Base-by-base conservation (phyloP, 148 eudicot species). In the Euryodendron excelsum region DNA sequence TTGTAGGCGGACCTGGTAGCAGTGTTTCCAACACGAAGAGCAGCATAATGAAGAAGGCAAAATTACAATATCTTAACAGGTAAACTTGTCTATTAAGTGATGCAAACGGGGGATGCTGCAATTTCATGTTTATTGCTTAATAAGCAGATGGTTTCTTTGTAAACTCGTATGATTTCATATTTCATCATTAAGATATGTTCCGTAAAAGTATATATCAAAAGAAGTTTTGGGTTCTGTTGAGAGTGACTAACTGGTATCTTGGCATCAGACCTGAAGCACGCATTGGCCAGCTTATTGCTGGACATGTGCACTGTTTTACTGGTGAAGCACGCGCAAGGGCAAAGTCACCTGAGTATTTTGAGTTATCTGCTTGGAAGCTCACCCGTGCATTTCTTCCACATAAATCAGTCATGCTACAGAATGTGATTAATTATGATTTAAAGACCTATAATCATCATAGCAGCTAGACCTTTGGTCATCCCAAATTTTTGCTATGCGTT, bases 31-130 rank as follows among this genome's bases (percentile, higher is more conserved):
- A 88, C 86, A 85, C 87, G 27, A 96, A 88, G 73, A 96, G 98
- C 86, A 82, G 79, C 87, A 75, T 96, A 75, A 87, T 96, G 95
- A 96, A 88, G 89, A 96, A 96, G 86, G 89, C 98, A 55, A 96
- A 92, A 86, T 41, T 82, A 78, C 92, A 96, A 36, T 90, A 79
- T 74, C 79, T 87, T 34, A 93, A 91, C 78, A 88, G 99, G 98
- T 91, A 81, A 63, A 30, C 50, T n/a, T 56, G 39, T 64, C 21
- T 23, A 20, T 8, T 62, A 25, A 5, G 4, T 48, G 33, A 65
- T 36, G 39, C 4, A 69, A 23, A 34, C 31, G 9, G 39, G 44
- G 10, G 71, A 50, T 2, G 1, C 67, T 20, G 18, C 20, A 36
- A 47, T 36, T 48, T 37, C 44, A 17, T 33, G 12, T 41, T 23